A percentile compares a stretch with the other conserved stretches of the same genome.
These are phyloP conservation scores for Cadophora sp. DNA, from an alignment of 2,329 filamentous ascomycete genomes.

Conservation along the genomic window DNA sequence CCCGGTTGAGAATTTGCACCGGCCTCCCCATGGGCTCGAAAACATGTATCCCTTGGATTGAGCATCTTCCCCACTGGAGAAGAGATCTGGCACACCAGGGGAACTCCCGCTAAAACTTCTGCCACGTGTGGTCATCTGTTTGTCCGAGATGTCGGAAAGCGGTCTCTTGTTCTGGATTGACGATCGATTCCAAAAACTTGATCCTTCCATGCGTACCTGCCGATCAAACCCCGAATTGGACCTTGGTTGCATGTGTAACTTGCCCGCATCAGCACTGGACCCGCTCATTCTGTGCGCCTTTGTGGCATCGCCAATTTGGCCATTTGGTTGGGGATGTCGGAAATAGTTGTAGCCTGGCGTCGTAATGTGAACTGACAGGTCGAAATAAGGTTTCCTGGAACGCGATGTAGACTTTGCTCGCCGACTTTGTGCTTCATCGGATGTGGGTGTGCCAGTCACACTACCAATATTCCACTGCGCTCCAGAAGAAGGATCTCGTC, in stretches of 20 bases:
- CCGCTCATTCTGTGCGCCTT: conserved; percentile 1
- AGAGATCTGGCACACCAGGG: conserved; percentile 8
- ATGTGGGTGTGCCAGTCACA: conserved; percentile 51
- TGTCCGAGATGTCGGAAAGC: conserved; percentile 37
- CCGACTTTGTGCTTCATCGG: conserved; percentile 39
- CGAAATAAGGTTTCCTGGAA: conserved; percentile 49
- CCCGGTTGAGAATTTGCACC: conserved; percentile 84
- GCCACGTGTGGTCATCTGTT: conserved; percentile 24
- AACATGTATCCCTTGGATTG: conserved; percentile 72
- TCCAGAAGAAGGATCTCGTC: conserved; percentile 73
- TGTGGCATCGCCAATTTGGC: conserved; percentile 20
- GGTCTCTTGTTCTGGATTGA: conserved; percentile 39
- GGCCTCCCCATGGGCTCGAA: conserved; percentile 83
- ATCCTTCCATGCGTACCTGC: conserved; percentile 60
- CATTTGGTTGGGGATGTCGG: conserved; percentile 28
- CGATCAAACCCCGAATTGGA: conserved; percentile 52
- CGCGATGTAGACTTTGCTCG: conserved; percentile 31
- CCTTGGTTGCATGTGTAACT: conserved; percentile 14
- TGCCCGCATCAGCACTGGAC: conserved; percentile 10
- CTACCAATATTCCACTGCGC: conserved; percentile 79
- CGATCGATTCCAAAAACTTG: conserved; percentile 39
- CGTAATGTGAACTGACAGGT: conserved; percentile 44
- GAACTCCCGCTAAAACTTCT: conserved; percentile 33
- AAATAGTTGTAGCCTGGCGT: conserved; percentile 45
- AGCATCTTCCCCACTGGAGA: conserved; percentile 19